Evolutionary conservation across 768 basidiomycete species (phyloP).

Genomic region (Dioszegia hungarica): DNA sequence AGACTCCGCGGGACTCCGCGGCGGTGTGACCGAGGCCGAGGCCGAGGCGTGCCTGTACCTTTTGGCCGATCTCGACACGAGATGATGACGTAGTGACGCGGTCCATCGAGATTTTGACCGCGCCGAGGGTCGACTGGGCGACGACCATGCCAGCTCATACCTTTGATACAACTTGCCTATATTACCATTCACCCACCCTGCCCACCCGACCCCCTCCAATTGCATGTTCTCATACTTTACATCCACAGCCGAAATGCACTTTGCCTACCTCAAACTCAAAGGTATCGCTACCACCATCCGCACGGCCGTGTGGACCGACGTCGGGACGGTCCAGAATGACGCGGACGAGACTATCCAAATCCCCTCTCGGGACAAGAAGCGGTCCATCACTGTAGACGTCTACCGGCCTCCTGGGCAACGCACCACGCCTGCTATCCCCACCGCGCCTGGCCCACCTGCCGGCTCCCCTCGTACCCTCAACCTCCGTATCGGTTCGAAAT

Average conservation of each 20-base stretch:
- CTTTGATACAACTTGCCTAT: too few relatives aligned
- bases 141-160: too few relatives aligned
- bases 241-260: neutral
- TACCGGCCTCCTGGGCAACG: neutral
- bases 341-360: constrained; percentile 1
- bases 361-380: constrained; percentile 1
- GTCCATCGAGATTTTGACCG: too few relatives aligned
- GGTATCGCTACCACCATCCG: constrained; percentile 1
- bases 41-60: too few relatives aligned
- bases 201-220: too few relatives aligned
- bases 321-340: neutral
- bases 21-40: too few relatives aligned
- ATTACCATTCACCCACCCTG: too few relatives aligned
- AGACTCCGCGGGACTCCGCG: too few relatives aligned
- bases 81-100: too few relatives aligned
- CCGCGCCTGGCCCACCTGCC: neutral
- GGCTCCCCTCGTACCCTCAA: neutral
- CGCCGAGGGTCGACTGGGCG: too few relatives aligned
- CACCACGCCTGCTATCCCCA: neutral
- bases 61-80: too few relatives aligned
- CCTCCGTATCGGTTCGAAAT: neutral
- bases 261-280: constrained; percentile 8
- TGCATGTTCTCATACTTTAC: constrained; percentile 1
- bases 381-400: constrained; percentile 1
- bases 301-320: constrained; percentile 1